phyloP scores from a whole-genome alignment of 2,329 filamentous ascomycete species.

The Trichocomaceae sp. region DNA sequence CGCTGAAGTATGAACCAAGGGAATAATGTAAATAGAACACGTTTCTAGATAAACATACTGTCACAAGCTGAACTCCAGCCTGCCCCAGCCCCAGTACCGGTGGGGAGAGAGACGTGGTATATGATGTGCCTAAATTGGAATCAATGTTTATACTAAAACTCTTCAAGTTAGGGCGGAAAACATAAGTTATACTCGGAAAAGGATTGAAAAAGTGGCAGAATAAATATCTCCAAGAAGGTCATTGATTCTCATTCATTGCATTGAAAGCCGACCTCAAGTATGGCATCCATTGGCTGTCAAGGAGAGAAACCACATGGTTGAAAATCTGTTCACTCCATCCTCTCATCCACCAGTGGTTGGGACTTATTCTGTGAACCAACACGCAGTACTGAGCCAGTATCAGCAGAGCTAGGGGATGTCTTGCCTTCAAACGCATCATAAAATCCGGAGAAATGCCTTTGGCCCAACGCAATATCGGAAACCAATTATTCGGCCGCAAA shows the following conservation, averaged over 20 bases:
- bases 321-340: conserved; percentile 11
- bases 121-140: too few relatives aligned
- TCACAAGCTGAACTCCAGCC: too few relatives aligned
- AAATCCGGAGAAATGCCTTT: conserved; percentile 2
- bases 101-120: too few relatives aligned
- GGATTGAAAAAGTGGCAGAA: background rate
- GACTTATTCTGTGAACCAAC: background rate
- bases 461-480: conserved; percentile 7
- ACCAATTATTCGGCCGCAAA: conserved; percentile 3
- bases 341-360: conserved; percentile 11
- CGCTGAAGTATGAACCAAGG: too few relatives aligned
- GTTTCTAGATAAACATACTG: too few relatives aligned
- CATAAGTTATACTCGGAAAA: background rate
- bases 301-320: conserved; percentile 2
- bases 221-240: background rate
- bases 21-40: too few relatives aligned
- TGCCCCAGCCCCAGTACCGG: too few relatives aligned
- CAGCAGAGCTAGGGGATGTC: conserved; percentile 5
- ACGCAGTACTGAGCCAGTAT: conserved; percentile 10
- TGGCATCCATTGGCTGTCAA: conserved; percentile 7
- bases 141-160: too few relatives aligned
- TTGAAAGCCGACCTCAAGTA: conserved; percentile 1
- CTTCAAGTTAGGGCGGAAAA: background rate
- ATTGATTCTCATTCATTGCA: conserved; percentile 3
- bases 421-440: conserved; percentile 2